These are phyloP conservation scores for Lentinula raphanica DNA, from an alignment of 768 basidiomycete genomes.

Conservation along the genomic window DNA sequence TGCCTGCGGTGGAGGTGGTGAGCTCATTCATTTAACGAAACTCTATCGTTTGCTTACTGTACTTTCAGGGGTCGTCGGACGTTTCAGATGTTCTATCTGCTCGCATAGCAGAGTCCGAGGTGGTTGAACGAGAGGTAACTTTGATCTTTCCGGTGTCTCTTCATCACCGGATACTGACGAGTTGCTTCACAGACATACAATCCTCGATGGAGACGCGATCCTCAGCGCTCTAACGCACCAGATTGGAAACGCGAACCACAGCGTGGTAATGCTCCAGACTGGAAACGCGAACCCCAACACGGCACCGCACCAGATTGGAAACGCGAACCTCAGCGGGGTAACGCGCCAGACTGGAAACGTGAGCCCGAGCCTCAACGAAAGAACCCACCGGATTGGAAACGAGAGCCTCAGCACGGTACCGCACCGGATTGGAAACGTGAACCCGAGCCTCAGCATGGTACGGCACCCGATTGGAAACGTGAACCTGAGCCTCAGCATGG, in stretches of 20 bases:
- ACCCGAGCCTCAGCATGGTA: not conserved
- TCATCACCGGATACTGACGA: not conserved
- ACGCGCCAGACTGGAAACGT: not conserved
- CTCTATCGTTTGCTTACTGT: not conserved
- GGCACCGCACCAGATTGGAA: not conserved
- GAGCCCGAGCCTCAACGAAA: not conserved
- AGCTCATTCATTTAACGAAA: not conserved
- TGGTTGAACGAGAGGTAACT: not conserved
- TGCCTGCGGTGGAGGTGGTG: not conserved
- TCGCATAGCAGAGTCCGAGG: not conserved
- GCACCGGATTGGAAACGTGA: not conserved
- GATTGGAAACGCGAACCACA: constrained; percentile 1
- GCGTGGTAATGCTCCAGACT: not conserved
- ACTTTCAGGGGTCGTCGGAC: not conserved
- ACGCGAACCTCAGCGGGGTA: not conserved
- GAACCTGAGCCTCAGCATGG: not conserved
- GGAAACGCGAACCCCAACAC: not conserved
- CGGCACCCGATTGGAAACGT: not conserved
- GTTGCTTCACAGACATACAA: not conserved
- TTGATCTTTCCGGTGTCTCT: not conserved
- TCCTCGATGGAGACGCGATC: not conserved
- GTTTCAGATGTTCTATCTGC: not conserved
- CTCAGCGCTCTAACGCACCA: not conserved
- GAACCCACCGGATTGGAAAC: not conserved
- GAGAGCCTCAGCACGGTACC: not conserved